Conservation (phyloP, 495 filamentous ascomycete genomes). For the Gamarada debralockiae region DNA sequence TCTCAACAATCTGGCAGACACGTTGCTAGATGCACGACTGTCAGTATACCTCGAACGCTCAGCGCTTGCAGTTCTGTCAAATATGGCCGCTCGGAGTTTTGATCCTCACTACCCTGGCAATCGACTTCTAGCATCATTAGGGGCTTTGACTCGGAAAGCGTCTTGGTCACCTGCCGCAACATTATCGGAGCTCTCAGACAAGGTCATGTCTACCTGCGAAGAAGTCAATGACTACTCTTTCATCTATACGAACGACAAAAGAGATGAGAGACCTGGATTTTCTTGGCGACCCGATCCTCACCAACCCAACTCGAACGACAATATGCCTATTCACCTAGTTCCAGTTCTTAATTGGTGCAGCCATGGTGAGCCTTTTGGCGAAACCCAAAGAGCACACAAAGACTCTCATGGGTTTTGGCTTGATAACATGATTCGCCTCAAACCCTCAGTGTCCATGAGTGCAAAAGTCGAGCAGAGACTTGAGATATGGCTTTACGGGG, state of each 20-base stretch:
- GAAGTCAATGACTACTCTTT: constrained; percentile 11
- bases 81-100: constrained; percentile 2
- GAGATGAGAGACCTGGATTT: not conserved
- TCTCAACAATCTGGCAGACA: constrained; percentile 3
- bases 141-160: constrained; percentile 1
- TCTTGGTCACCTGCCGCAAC: not conserved
- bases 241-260: constrained; percentile 6
- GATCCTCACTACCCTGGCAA: constrained; percentile 1
- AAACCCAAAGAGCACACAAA: not conserved
- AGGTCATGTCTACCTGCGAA: constrained; percentile 9
- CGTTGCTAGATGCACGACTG: not conserved
- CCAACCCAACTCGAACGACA: not conserved
- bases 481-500: not conserved
- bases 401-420: constrained; percentile 9
- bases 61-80: constrained; percentile 2
- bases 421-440: constrained; percentile 8
- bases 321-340: not conserved
- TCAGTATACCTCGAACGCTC: constrained; percentile 1
- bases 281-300: constrained; percentile 2
- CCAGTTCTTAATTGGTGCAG: constrained; percentile 1
- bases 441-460: not conserved
- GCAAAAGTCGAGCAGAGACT: not conserved
- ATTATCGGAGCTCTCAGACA: not conserved
- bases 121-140: constrained; percentile 4
- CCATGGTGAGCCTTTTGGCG: not conserved